Conservation (phyloP, 2,329 filamentous ascomycete genomes). For the Colletotrichum costaricense region DNA sequence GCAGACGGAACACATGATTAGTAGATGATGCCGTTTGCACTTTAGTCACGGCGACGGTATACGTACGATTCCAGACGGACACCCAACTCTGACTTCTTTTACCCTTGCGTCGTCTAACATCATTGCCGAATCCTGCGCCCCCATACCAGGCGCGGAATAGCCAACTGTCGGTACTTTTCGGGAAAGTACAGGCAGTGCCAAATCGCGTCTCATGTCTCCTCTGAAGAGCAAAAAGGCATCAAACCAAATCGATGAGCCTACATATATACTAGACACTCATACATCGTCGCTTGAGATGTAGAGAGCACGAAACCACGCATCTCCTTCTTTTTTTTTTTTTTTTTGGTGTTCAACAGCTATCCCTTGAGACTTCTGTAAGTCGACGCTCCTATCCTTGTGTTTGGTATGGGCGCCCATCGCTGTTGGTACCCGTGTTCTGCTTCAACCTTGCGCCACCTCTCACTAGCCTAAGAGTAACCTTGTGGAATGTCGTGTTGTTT, state of each 20-base stretch:
- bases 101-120: not conserved
- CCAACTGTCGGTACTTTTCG: not conserved
- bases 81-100: not conserved
- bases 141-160: not conserved
- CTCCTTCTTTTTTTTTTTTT: not conserved
- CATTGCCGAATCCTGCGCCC: not conserved
- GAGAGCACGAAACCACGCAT: not conserved
- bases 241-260: not conserved
- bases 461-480: slow-evolving; percentile 11
- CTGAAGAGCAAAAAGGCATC: not conserved
- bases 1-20: not conserved
- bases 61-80: not conserved
- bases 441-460: slow-evolving; percentile 2
- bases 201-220: not conserved
- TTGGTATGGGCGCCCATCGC: not conserved
- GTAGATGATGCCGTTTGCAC: not conserved
- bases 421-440: slow-evolving; percentile 2
- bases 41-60: not conserved
- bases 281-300: not conserved
- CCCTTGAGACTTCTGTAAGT: not conserved
- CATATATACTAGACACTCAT: not conserved
- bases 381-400: not conserved
- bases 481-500: not conserved
- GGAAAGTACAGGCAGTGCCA: not conserved
- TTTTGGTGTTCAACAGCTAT: not conserved